Percentiles rank a stretch among this genome's conserved stretches.
Conservation (phyloP, 108 stramenopile genomes). For the Cyclotella choctawhatcheeana region DNA sequence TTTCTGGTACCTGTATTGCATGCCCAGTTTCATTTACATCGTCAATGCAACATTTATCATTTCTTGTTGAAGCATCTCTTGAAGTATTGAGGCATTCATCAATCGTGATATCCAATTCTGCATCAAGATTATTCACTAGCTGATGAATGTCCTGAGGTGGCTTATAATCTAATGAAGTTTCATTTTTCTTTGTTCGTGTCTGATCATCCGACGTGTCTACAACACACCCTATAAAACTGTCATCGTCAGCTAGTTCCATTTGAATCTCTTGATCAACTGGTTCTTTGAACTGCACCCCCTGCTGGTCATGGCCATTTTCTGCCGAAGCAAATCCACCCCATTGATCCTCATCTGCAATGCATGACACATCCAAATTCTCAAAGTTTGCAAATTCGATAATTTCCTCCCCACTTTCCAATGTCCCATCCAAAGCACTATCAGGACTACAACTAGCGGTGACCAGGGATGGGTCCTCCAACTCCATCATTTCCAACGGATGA, state of each 20-base stretch:
- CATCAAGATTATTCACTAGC: slow-evolving; percentile 28
- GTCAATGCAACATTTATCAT: slow-evolving; percentile 1
- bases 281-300: neutral
- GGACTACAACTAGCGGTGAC: slow-evolving; percentile 5
- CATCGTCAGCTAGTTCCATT: neutral
- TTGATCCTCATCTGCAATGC: neutral
- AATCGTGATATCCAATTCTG: slow-evolving; percentile 20
- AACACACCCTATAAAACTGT: neutral
- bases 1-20: neutral
- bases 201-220: neutral
- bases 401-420: slow-evolving; percentile 12
- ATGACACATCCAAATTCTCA: slow-evolving; percentile 20
- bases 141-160: slow-evolving; percentile 31
- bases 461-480: slow-evolving; percentile 35
- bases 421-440: neutral
- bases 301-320: neutral
- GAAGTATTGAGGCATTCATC: slow-evolving; percentile 18
- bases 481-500: slow-evolving; percentile 40
- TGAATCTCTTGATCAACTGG: neutral
- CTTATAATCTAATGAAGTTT: slow-evolving; percentile 11
- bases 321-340: slow-evolving; percentile 6
- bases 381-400: slow-evolving; percentile 39
- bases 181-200: neutral
- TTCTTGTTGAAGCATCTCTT: neutral
- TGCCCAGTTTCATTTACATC: neutral